phyloP scores from a whole-genome alignment of 78 protist species.

The Guillardia theta region DNA sequence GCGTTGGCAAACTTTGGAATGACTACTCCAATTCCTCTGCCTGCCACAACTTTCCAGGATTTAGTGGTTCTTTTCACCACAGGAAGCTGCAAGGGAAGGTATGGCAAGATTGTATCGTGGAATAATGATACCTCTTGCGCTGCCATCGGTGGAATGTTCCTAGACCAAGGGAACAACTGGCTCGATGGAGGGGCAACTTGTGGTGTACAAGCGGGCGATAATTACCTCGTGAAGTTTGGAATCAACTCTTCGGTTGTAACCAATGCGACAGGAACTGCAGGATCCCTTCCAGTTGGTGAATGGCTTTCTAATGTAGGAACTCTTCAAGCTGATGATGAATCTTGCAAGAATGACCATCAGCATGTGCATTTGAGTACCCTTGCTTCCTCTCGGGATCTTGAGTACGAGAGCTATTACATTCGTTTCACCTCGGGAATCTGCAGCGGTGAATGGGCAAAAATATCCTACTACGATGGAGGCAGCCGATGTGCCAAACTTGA shows the following conservation, averaged over 20 bases:
- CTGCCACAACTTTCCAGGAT: neutral
- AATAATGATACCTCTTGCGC: neutral
- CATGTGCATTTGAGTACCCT: neutral
- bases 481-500: neutral
- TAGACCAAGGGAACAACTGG: neutral
- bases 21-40: neutral
- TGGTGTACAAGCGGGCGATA: neutral
- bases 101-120: neutral
- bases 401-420: neutral
- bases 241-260: neutral
- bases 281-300: neutral
- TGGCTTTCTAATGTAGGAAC: neutral
- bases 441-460: neutral
- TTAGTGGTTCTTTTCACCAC: neutral
- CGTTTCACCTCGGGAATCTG: slow-evolving; percentile 22
- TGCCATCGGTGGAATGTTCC: neutral
- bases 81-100: neutral
- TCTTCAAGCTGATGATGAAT: neutral
- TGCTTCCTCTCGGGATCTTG: neutral
- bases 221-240: neutral
- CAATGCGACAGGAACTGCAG: neutral
- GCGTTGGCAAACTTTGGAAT: neutral
- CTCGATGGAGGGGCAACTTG: neutral
- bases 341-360: neutral
- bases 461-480: neutral